These are phyloP conservation scores for Sisymbrium irio DNA, from an alignment of 345 rosid genomes.

Conservation along the genomic window DNA sequence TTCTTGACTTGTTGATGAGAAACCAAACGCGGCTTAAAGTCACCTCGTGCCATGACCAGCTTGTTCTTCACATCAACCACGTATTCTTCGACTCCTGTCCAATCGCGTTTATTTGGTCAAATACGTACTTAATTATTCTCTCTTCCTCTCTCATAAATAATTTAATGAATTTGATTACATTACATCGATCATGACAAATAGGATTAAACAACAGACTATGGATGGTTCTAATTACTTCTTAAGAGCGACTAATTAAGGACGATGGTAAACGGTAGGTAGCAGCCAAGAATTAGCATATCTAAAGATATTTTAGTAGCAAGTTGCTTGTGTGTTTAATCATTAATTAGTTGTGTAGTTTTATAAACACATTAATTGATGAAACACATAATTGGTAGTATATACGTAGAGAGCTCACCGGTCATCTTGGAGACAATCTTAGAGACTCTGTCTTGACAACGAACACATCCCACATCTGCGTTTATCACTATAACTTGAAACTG, in stretches of 20 bases:
- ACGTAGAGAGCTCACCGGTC: constrained; percentile 31
- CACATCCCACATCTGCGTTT: constrained; percentile 34
- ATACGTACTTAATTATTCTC: background rate
- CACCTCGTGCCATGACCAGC: constrained; percentile 37
- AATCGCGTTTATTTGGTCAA: constrained; percentile 12
- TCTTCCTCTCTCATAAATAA: background rate
- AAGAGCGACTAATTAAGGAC: constrained; percentile 11
- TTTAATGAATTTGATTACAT: background rate
- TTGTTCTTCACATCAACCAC: constrained; percentile 30
- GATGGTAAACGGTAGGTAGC: constrained; percentile 28
- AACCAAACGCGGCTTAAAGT: constrained; percentile 17
- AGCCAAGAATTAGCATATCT: constrained; percentile 10
- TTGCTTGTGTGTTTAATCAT: background rate
- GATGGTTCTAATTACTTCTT: constrained; percentile 10
- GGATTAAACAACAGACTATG: background rate
- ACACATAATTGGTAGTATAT: background rate
- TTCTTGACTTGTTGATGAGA: background rate
- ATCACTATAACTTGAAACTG: constrained; percentile 36
- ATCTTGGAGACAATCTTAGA: constrained; percentile 33
- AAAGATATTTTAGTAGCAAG: background rate
- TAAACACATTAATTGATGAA: background rate
- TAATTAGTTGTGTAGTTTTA: background rate
- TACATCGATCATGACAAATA: background rate
- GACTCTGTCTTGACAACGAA: constrained; percentile 33
- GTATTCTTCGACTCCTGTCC: constrained; percentile 32